A percentile compares a stretch with the other conserved stretches of the same genome.
Conservation (phyloP, 768 basidiomycete genomes). For the Lenzites betulinus region DNA sequence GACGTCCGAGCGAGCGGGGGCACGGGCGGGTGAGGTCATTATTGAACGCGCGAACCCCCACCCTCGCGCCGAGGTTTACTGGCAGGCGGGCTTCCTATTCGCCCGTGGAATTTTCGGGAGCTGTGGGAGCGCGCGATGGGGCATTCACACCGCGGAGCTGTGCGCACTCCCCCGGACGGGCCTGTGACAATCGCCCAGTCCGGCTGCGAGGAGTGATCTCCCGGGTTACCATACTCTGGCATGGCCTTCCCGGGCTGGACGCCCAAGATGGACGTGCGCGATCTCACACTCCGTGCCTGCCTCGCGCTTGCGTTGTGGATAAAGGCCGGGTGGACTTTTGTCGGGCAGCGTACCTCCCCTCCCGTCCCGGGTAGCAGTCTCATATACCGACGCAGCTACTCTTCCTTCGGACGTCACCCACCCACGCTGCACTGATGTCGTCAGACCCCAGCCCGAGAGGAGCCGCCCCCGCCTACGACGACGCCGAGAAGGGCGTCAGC, state of each 20-base stretch:
- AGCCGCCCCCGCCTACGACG: conserved; percentile 45
- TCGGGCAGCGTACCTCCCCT: conserved; percentile 18
- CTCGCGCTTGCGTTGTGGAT: conserved; percentile 20
- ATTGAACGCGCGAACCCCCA: neutral
- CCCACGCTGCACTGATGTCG: conserved; percentile 23
- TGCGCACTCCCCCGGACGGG: conserved; percentile 8
- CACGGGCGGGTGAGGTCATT: conserved; percentile 18
- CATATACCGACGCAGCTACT: conserved; percentile 15
- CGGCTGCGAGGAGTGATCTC: conserved; percentile 19
- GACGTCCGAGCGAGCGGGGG: neutral
- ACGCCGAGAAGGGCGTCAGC: conserved; percentile 60
- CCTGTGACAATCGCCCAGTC: conserved; percentile 19
- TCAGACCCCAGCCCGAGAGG: conserved; percentile 27
- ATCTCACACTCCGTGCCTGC: conserved; percentile 25
- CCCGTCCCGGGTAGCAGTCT: conserved; percentile 24
- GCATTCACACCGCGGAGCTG: conserved; percentile 21
- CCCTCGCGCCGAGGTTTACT: conserved; percentile 14
- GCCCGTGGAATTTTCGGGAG: conserved; percentile 19
- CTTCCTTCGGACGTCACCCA: conserved; percentile 11
- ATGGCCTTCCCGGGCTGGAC: conserved; percentile 7
- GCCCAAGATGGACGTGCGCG: conserved; percentile 13
- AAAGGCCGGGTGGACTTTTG: conserved; percentile 22
- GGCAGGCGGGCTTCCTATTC: conserved; percentile 12
- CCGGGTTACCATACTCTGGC: conserved; percentile 16
- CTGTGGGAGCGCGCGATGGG: conserved; percentile 13